Evolutionary conservation across 768 basidiomycete genomes (phyloP), one percentile per base, ranked within the genome.

Genomic region (Boletus bicolor): DNA sequence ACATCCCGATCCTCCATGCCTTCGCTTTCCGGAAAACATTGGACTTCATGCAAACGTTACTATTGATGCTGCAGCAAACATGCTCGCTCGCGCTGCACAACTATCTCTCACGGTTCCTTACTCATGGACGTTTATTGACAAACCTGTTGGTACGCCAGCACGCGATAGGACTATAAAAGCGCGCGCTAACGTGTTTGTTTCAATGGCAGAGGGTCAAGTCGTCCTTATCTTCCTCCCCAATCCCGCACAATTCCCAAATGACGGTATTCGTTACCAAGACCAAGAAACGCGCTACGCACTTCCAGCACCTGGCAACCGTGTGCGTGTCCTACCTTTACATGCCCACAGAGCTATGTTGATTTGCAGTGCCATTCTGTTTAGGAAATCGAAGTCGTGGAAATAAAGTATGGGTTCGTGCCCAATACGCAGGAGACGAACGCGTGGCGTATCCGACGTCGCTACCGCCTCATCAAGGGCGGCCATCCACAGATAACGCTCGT

Each of bases 341-440:
- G 26, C 8, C 9, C 7, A 3, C 9, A 11, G 7, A 35, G 11
- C 30, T 5, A 19, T 50, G 36, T 35, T 48, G 21, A 72, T 5
- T 17, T 9, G 6, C 5, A 4, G 5, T 32, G 11, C 14, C 32
- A 14, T 36, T 34, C 44, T 34, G 6, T 21, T 54, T 58, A 91
- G 88, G 91, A 93, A 70, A 77, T 93, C 15, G 91, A 93, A 73
- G 78, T 92, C 1, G 67, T 75, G 53, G 91, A 93, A 69, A 70
- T 80, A 28, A 91, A 87, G 67, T 85, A 72, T 62, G 91, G 91
- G 2, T 93, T 90, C 68, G 70, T 89, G n/a, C 91, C 91, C 15
- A 79, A 79, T 41, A 74, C 76, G 2, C 73, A 74, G 42, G 91
- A 93, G 59, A 66, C 75, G 9, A 75, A 66, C 56, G 90, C 91